phyloP scores from a whole-genome alignment of 2,329 filamentous ascomycete species.

The Esteya vermicola region DNA sequence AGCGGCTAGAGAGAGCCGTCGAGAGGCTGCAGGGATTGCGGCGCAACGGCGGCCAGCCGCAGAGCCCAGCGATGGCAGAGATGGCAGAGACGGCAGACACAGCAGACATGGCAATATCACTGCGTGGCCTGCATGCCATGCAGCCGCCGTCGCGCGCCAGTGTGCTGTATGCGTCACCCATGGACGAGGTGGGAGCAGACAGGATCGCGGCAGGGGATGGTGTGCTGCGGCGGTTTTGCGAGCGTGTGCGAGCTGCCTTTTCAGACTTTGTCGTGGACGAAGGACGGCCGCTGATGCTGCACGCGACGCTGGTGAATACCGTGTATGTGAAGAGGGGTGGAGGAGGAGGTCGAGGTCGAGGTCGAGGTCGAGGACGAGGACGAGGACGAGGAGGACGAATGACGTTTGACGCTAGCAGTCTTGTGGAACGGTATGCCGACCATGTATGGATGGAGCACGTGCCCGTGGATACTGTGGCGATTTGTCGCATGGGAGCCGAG shows the following conservation, averaged over 20 bases:
- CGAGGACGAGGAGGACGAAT: slow-evolving; percentile 16
- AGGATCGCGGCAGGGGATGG: slow-evolving; percentile 40
- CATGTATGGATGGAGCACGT: slow-evolving; percentile 59
- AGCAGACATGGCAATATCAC: slow-evolving; percentile 18
- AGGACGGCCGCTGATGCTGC: slow-evolving; percentile 52
- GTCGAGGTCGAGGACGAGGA: slow-evolving; percentile 11
- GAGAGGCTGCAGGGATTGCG: slow-evolving; percentile 26
- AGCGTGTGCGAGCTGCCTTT: slow-evolving; percentile 40
- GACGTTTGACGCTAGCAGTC: slow-evolving; percentile 37
- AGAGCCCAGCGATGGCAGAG: too few species aligned
- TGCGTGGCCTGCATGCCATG: slow-evolving; percentile 48
- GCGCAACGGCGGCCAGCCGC: slow-evolving; percentile 6
- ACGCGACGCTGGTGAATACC: slow-evolving; percentile 79
- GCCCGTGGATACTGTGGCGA: slow-evolving; percentile 53
- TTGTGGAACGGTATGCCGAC: slow-evolving; percentile 46
- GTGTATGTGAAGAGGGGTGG: slow-evolving; percentile 47
- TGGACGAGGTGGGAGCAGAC: slow-evolving; percentile 34
- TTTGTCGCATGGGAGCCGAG: slow-evolving; percentile 74
- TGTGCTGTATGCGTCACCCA: slow-evolving; percentile 51
- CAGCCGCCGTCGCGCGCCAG: slow-evolving; percentile 35
- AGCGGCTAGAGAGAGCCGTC: slow-evolving; percentile 26
- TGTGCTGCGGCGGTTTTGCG: slow-evolving; percentile 41
- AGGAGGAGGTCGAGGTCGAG: slow-evolving; percentile 11
- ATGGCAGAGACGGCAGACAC: background rate
- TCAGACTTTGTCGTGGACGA: slow-evolving; percentile 43